A percentile compares a stretch with the other conserved stretches of the same genome.
Evolutionary conservation across 2,329 filamentous ascomycete genomes (phyloP).

Genomic region (Colletotrichum sp.): DNA sequence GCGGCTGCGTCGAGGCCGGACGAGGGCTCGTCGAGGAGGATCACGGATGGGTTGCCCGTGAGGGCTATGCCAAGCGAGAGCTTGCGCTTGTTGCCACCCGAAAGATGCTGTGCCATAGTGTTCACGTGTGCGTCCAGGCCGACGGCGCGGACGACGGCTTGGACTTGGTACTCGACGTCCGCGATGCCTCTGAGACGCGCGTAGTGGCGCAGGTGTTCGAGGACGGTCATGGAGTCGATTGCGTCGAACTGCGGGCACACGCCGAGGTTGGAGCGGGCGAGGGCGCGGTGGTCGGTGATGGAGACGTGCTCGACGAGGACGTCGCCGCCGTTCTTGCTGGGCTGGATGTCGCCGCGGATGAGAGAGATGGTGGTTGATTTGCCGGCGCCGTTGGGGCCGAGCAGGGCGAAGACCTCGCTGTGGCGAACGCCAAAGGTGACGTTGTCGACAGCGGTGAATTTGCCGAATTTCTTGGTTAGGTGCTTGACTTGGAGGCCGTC

Average conservation of each 20-base stretch:
- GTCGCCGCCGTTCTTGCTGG: constrained; percentile 73
- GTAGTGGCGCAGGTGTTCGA: constrained; percentile 88
- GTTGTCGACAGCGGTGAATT: constrained; percentile 83
- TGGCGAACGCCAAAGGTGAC: constrained; percentile 81
- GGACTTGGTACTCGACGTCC: constrained; percentile 78
- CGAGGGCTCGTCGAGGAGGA: constrained; percentile 88
- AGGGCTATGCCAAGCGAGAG: constrained; percentile 86
- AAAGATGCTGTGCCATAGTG: constrained; percentile 80
- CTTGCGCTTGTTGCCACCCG: constrained; percentile 92
- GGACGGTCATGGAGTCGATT: constrained; percentile 88
- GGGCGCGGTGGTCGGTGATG: constrained; percentile 73
- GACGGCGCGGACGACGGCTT: constrained; percentile 77
- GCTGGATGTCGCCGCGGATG: constrained; percentile 84
- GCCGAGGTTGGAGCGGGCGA: constrained; percentile 78
- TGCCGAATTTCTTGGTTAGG: constrained; percentile 79
- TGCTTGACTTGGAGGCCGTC: constrained; percentile 80
- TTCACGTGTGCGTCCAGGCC: constrained; percentile 73
- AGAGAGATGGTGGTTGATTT: constrained; percentile 90
- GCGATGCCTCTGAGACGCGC: constrained; percentile 81
- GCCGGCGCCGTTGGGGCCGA: constrained; percentile 90
- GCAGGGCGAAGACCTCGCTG: constrained; percentile 85
- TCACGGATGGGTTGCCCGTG: constrained; percentile 87
- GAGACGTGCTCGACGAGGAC: constrained; percentile 81
- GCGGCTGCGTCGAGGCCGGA: constrained; percentile 90
- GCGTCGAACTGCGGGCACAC: constrained; percentile 91